Percentiles rank a stretch among this genome's conserved stretches.
Evolutionary conservation across 768 basidiomycete species (phyloP).

Genomic region (Lactifluus volemus): DNA sequence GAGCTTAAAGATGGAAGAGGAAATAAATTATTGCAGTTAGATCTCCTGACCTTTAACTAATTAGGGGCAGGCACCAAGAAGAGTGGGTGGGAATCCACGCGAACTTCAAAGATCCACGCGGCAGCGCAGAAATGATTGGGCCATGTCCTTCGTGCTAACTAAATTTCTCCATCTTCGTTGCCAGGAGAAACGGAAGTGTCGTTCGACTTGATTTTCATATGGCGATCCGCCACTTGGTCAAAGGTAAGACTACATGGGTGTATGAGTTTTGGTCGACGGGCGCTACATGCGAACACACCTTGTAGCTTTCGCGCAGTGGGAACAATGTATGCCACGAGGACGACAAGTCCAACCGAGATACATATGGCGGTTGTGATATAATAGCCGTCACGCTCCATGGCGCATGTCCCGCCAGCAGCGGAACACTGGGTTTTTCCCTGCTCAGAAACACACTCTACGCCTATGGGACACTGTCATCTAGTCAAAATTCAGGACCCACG

Average conservation of each 20-base stretch:
- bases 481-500: neutral
- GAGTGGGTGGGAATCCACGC: neutral
- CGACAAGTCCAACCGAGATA: conserved; percentile 61
- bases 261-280: neutral
- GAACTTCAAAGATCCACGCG: neutral
- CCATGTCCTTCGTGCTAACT: neutral
- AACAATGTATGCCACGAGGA: conserved; percentile 68
- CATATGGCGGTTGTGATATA: conserved; percentile 77
- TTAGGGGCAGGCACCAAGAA: neutral
- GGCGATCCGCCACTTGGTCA: conserved; percentile 64
- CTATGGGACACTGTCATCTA: conserved; percentile 30
- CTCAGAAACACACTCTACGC: conserved; percentile 86
- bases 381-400: conserved; percentile 85
- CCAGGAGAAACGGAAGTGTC: neutral
- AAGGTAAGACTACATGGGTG: conserved; percentile 48
- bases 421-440: conserved; percentile 74
- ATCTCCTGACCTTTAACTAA: neutral
- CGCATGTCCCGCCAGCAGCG: conserved; percentile 67
- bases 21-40: neutral
- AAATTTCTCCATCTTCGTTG: neutral
- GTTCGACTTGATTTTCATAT: conserved; percentile 23
- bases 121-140: neutral
- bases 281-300: conserved; percentile 40
- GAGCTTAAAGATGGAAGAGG: neutral
- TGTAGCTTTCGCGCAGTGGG: conserved; percentile 83